A percentile compares a stretch with the other conserved stretches of the same genome.
Conservation (phyloP, 2,329 filamentous ascomycete species). For the Talaromyces albobiverticillius region DNA sequence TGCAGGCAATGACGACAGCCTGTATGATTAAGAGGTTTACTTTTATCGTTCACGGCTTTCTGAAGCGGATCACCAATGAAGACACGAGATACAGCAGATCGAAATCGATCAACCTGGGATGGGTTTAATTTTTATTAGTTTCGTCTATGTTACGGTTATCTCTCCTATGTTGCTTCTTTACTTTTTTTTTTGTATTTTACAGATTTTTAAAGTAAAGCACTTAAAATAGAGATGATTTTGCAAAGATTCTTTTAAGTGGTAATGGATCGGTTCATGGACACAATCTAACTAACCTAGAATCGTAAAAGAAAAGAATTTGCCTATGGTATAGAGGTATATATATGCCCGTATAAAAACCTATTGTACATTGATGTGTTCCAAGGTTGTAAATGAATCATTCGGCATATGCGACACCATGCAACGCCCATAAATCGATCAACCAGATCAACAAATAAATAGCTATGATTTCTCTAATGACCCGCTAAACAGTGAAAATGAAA, state of each 20-base stretch:
- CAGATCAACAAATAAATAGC: not conserved
- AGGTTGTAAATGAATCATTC: not conserved
- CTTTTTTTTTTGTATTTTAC: slow-evolving; percentile 11
- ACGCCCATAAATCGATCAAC: not conserved
- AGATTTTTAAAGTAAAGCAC: slow-evolving; percentile 5
- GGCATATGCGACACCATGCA: not conserved
- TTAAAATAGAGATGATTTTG: slow-evolving; percentile 13
- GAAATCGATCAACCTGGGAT: slow-evolving; percentile 5
- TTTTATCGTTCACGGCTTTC: slow-evolving; percentile 39
- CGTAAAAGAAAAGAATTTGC: not conserved
- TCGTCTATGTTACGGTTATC: not conserved
- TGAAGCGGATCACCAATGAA: slow-evolving; percentile 3
- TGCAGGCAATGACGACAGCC: slow-evolving; percentile 89
- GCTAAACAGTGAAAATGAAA: not conserved
- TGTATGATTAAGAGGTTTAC: slow-evolving; percentile 73
- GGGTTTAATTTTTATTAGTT: slow-evolving; percentile 1
- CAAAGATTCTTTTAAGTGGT: not conserved
- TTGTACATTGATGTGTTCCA: not conserved
- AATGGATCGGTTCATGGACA: not conserved
- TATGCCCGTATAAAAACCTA: not conserved
- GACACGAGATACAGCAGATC: slow-evolving; percentile 7
- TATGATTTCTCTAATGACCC: not conserved
- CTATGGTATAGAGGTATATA: too few species aligned
- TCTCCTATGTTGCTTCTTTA: slow-evolving; percentile 10
- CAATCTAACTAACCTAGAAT: not conserved